These are phyloP conservation scores for Thelonectria rubi DNA, from an alignment of 2,329 filamentous ascomycete species.

Conservation along the genomic window DNA sequence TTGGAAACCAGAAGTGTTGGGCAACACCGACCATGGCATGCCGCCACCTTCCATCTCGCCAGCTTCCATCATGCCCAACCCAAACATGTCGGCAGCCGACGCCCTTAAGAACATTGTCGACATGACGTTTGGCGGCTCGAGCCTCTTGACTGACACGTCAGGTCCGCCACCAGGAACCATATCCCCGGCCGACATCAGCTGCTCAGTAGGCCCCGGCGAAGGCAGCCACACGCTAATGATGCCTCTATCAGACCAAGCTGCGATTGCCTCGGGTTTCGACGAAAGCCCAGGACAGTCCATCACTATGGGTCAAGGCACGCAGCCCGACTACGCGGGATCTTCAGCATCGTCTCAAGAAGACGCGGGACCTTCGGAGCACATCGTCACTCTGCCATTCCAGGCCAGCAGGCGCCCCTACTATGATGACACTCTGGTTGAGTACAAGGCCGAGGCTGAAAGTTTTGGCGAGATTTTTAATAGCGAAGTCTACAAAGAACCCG, in stretches of 20 bases:
- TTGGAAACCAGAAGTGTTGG: constrained; percentile 39
- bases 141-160: constrained; percentile 19
- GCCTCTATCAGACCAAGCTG: constrained; percentile 32
- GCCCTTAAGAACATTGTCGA: constrained; percentile 35
- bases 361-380: constrained; percentile 49
- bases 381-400: constrained; percentile 66
- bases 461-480: constrained; percentile 56
- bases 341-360: constrained; percentile 28
- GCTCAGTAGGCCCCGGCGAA: constrained; percentile 39
- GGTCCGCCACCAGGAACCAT: constrained; percentile 46
- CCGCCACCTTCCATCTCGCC: constrained; percentile 41
- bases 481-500: constrained; percentile 51
- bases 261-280: constrained; percentile 28
- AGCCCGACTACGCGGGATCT: constrained; percentile 36
- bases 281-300: constrained; percentile 40
- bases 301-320: constrained; percentile 41
- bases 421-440: constrained; percentile 56
- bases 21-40: constrained; percentile 29
- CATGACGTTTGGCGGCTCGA: constrained; percentile 31
- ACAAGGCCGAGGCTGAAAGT: constrained; percentile 54
- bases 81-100: constrained; percentile 34
- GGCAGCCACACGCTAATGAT: constrained; percentile 33
- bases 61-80: constrained; percentile 39
- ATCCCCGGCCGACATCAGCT: constrained; percentile 51
- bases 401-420: constrained; percentile 63